Percentiles rank a stretch among this genome's conserved stretches.
Evolutionary conservation across 1,284 basidiomycete genomes (phyloP).

Genomic region (Ustilago shanxiensis): DNA sequence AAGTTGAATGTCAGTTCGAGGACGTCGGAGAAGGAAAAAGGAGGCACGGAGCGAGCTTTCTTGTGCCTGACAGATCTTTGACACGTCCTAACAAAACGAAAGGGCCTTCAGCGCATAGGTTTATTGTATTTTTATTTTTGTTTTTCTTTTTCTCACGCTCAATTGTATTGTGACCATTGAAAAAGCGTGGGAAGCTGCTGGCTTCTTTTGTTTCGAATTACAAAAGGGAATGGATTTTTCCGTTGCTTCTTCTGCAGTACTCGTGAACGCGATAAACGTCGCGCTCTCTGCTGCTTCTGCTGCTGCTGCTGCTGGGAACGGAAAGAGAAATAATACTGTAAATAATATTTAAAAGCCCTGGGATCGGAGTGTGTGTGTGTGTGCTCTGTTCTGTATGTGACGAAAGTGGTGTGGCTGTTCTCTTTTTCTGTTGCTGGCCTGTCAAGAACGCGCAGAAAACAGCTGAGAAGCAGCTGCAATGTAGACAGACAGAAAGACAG

Average conservation of each 20-base stretch:
- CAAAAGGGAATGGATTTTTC: neutral
- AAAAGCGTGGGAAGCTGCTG: constrained; percentile 3
- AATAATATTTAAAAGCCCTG: too few species aligned
- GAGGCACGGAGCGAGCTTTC: neutral
- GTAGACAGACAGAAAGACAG: too few species aligned
- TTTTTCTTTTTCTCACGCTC: constrained; percentile 7
- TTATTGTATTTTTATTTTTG: too few species aligned
- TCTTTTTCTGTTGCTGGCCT: neutral
- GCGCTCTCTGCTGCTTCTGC: neutral
- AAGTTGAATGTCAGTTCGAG: too few species aligned
- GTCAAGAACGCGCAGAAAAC: neutral
- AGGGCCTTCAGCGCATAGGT: too few species aligned
- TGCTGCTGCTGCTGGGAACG: neutral
- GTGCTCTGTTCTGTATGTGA: too few species aligned
- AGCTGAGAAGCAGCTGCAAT: constrained; percentile 4
- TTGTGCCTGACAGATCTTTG: constrained; percentile 1
- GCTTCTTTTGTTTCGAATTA: too few species aligned
- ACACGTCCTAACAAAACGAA: too few species aligned
- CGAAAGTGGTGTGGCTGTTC: neutral
- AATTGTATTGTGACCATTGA: neutral
- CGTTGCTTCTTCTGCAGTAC: neutral
- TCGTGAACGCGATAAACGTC: neutral
- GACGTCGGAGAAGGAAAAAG: neutral
- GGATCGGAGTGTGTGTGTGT: constrained; percentile 1
- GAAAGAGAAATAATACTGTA: neutral